Base-by-base conservation (phyloP, 768 basidiomycete genomes). In the Amanita jacksonii region DNA sequence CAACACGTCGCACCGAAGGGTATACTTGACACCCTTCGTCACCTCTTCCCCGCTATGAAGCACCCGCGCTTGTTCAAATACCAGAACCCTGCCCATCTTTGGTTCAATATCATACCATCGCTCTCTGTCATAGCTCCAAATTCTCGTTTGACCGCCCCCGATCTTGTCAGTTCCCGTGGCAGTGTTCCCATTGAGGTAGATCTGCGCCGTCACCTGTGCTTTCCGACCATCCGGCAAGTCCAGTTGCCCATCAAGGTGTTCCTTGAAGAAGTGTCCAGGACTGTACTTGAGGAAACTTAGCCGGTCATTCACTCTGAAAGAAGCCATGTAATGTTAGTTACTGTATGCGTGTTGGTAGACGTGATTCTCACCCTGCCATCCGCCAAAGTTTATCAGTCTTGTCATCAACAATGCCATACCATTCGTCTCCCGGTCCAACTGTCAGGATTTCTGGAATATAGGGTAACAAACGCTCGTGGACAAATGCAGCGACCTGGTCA, bases 241-340 rank as follows among this genome's bases (percentile, higher is more conserved):
- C 5, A 61, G 50, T 8, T 56, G 56, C 1, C 64, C 66, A 47
- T 72, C 70, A 34, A 61, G 62, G 44, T 72, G 68, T 3, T 52
- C 55, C 32, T 52, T 57, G 55, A 72, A 72, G 49, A 62, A 71
- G 38, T 70, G 57, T 0, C 70, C 69, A 15, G 62, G 59, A 0
- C 67, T 67, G 32, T 72, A 74, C 22, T 59, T 56, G 15, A 74
- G 51, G 52, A 69, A 74, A 41, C 65, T 68, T 9, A 72, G 58
- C 2, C 70, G 63, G 32, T 68, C 64, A 44, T 73, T 69, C 8
- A 72, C 37, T 3, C 70, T 64, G 38, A 61, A n/a, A n/a, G n/a
- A n/a, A n/a, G n/a, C n/a, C n/a, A n/a, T n/a, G n/a, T n/a, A n/a
- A n/a, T n/a, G n/a, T n/a, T n/a, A n/a, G n/a, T n/a, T n/a, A n/a